Base-by-base conservation (phyloP, 306 rosid genomes). In the Prunus padus region DNA sequence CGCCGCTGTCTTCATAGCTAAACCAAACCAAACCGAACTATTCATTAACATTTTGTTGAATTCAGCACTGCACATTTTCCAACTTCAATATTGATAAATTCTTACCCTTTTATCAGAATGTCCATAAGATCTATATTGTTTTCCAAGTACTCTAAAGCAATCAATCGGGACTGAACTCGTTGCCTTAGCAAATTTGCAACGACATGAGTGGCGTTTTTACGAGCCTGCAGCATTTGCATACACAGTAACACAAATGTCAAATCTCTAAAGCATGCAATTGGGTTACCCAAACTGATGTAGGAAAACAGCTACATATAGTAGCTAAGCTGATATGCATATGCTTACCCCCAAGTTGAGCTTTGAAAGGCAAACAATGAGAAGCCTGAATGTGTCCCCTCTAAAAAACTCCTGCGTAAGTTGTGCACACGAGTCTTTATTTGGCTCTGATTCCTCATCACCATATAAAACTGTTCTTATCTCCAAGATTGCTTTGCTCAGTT, bases 181-280 rank as follows among this genome's bases (percentile, higher is more conserved):
- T 88, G 97, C 81, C 88, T 81, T 74, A 86, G 93, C 80, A 92
- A 83, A 84, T 89, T 92, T 20, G 96, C 87, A 54, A 89, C 49
- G 49, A 89, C 86, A 51, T 82, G 91, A 54, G 90, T 88, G 11
- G 88, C 85, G 75, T 88, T 82, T 72, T 79, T 81, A 26, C 93
- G 90, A 8, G 86, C 79, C 97, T 91, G 82, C 72, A 76, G 0
- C 47, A 44, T 13, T 69, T 37, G 31, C 11, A 33, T 4, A 33
- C 69, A 28, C 23, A 16, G 33, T 3, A 44, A 20, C 61, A 2
- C 51, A 16, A 22, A 40, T 52, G 16, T 13, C 3, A 23, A 40
- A 46, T 33, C 26, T 31, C 28, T 16, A 64, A 64, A 33, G 16
- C 33, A 67, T 25, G 12, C 67, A n/a, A 65, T 8, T 50, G 3